Evolutionary conservation across 2,329 filamentous ascomycete genomes (phyloP), one percentile per base, ranked within the genome.

Genomic region (Parascedosporium putredinis): DNA sequence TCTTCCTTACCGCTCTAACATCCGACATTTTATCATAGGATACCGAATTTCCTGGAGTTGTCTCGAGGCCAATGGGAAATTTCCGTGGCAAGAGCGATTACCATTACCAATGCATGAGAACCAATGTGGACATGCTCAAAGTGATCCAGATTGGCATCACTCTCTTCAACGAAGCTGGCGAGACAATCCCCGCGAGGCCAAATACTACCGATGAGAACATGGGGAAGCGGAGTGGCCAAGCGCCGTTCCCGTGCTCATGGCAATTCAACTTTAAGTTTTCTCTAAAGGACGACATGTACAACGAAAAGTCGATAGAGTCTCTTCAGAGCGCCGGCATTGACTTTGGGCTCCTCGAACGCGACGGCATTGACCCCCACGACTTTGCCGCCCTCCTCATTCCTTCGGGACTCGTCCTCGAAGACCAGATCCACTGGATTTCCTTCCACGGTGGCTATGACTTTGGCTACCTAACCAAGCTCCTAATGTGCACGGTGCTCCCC

Each of bases 261-360:
- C 91, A 96, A 58, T 98, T 98, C 76, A 97, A 98, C 73, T 98
- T 98, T 69, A 85, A 90, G 59, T 98, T 97, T 67, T 93, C 88
- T 1, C 75, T 96, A 8, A 86, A 93, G 57, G 82, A 91, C 34
- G 93, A 98, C 68, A 98, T 98, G 93, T 97, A 94, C 69, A 93
- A 94, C 55, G 86, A 95, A 63, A 86, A 89, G 51, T 96, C 89
- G 14, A 96, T 96, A 57, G 86, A 93, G 56, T 88, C 95, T 58
- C 77, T 97, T 18, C 84, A 88, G 58, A 84, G 88, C 59, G 88
- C 88, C 2, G 93, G 93, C n/a, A 90, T 96, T 54, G 88, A 97
- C 64, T 96, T 98, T 56, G 75, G 79, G 49, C 78, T 83, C 53
- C 83, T 95, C 55, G 84, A 91, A 50, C 83, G 85, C 52, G 86